Evolutionary conservation across 208 protist genomes (phyloP).

Genomic region (Trypanosoma grayi): DNA sequence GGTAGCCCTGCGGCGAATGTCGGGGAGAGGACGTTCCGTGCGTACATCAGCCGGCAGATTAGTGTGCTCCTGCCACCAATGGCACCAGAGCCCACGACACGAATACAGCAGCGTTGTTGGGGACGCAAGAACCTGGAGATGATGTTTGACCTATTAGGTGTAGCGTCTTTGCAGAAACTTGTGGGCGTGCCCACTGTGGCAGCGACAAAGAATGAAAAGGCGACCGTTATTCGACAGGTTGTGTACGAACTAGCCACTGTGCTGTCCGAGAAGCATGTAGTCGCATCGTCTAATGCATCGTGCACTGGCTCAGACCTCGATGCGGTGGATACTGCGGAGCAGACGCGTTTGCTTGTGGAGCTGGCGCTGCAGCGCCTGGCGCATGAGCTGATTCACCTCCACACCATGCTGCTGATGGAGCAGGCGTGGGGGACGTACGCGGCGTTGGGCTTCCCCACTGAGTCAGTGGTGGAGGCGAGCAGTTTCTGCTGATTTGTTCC

Average conservation of each 20-base stretch:
- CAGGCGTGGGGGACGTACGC: slow-evolving; percentile 19
- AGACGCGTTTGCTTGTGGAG: slow-evolving; percentile 21
- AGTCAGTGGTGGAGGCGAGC: slow-evolving; percentile 19
- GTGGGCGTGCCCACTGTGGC: slow-evolving; percentile 10
- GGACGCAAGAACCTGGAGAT: slow-evolving; percentile 34
- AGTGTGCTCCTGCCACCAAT: slow-evolving; percentile 26
- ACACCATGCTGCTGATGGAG: slow-evolving; percentile 31
- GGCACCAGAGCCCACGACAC: slow-evolving; percentile 29
- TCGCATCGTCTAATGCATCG: not conserved
- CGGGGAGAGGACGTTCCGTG: slow-evolving; percentile 34
- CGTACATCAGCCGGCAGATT: slow-evolving; percentile 24
- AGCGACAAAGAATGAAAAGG: slow-evolving; percentile 34
- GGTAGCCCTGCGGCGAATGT: slow-evolving; percentile 15
- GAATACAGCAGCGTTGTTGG: slow-evolving; percentile 32
- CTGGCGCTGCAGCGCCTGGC: slow-evolving; percentile 30
- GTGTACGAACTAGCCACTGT: slow-evolving; percentile 28
- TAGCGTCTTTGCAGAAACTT: slow-evolving; percentile 16
- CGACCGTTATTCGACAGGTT: slow-evolving; percentile 24
- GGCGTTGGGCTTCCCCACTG: slow-evolving; percentile 20
- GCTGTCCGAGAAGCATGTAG: slow-evolving; percentile 7
- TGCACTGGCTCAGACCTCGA: not conserved
- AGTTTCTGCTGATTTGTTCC: slow-evolving; percentile 26
- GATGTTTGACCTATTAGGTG: slow-evolving; percentile 31
- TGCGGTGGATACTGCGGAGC: not conserved
- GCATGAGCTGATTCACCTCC: slow-evolving; percentile 31